phyloP scores from a whole-genome alignment of 2,329 filamentous ascomycete genomes.

The Ascochyta koolunga region DNA sequence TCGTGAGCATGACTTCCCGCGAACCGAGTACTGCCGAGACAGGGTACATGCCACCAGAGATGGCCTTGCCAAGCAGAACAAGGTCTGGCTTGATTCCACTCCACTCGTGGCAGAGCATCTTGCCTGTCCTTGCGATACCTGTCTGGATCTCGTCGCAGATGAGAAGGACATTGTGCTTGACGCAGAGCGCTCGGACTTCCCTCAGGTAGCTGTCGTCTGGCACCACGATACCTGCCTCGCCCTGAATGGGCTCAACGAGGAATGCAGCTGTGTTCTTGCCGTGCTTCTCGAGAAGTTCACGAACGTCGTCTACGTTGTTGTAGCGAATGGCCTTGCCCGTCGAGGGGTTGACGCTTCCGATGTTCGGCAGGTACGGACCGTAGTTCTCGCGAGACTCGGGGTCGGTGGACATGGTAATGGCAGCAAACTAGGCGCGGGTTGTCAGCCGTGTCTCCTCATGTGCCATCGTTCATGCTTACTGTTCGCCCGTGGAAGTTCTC shows the following conservation, averaged over 20 bases:
- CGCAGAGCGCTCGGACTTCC: slow-evolving; percentile 82
- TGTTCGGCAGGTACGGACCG: slow-evolving; percentile 89
- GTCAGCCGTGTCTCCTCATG: slow-evolving; percentile 13
- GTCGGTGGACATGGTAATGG: slow-evolving; percentile 93
- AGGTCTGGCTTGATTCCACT: slow-evolving; percentile 93
- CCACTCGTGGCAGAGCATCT: slow-evolving; percentile 94
- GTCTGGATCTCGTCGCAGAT: slow-evolving; percentile 99
- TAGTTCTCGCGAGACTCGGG: slow-evolving; percentile 97
- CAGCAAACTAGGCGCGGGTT: slow-evolving; percentile 71
- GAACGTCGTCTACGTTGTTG: slow-evolving; percentile 82
- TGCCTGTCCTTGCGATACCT: slow-evolving; percentile 91
- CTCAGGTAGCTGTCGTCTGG: slow-evolving; percentile 87
- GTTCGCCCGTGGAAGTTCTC: slow-evolving; percentile 98
- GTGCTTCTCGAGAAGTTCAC: slow-evolving; percentile 77
- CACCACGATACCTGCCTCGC: slow-evolving; percentile 95
- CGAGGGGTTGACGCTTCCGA: slow-evolving; percentile 76
- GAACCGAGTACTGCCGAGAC: slow-evolving; percentile 89
- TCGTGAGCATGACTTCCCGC: slow-evolving; percentile 91
- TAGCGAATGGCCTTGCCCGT: slow-evolving; percentile 82
- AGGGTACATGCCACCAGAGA: slow-evolving; percentile 99
- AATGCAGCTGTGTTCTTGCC: slow-evolving; percentile 89
- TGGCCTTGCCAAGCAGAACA: slow-evolving; percentile 93
- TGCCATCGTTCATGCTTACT: slow-evolving; percentile 59
- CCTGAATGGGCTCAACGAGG: slow-evolving; percentile 95
- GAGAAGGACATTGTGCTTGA: slow-evolving; percentile 91